Base-by-base conservation (phyloP, 192 early-diverging fungal genomes). In the Coemansia sp. region DNA sequence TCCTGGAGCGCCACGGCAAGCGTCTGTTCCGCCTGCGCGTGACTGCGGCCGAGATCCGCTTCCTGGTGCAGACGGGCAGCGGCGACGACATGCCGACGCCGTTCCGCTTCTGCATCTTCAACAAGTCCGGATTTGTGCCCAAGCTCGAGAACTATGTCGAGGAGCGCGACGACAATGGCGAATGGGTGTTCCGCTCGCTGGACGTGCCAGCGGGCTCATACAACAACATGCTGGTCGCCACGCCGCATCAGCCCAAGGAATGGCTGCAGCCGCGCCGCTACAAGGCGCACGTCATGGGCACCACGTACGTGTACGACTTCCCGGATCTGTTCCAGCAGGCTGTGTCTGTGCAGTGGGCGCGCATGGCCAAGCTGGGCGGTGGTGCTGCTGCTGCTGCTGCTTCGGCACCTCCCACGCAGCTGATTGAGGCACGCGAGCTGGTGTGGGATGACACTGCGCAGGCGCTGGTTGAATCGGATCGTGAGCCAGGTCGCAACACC, bases 261-360 rank as follows among this genome's bases (percentile, higher is more conserved):
- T 86, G 89, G 83, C 87, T 99, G 62, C 95, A 97, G 81, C 94
- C 95, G 49, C 90, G 91, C 45, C 90, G 97, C 64, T 95, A 95
- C 85, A 94, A 95, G 85, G 95, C 97, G 31, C 97, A 99, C 62
- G 81, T 98, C 53, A 89, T 97, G 87, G 95, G 94, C 55, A 99
- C 97, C 4, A 97, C 95, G 11, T 99, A 97, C 58, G 92, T 98
- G 27, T 99, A 99, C 73, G 97, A 99, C 71, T 99, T 98, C 85
- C 93, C 95, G 14, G 95, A 95, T 50, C 85, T 99, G 60, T 98
- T 99, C 89, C 84, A 90, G 27, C 87, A 94, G 64, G 88, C 91
- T 1, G 73, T 92, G 32, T 88, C 93, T 46, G 84, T 87, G 47
- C 77, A 83, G 55, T 99, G 97, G 97, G 76, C 75, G 49, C 82